phyloP scores from a whole-genome alignment of 176 grass and related monocot genomes.

The Thalia dealbata region DNA sequence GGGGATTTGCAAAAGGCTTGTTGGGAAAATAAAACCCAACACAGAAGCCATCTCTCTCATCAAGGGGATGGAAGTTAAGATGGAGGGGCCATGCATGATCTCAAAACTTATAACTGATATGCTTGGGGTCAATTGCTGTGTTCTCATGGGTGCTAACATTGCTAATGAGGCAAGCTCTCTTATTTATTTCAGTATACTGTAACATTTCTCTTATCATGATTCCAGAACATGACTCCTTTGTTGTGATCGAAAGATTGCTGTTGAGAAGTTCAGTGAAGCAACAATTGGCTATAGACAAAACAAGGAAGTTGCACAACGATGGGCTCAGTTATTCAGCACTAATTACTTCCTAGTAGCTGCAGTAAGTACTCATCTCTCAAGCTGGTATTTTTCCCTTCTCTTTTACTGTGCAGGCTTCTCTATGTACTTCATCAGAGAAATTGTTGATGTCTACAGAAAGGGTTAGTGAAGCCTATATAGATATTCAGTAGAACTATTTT shows the following conservation, averaged over 20 bases:
- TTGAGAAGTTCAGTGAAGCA: slow-evolving; percentile 93
- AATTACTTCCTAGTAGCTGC: slow-evolving; percentile 74
- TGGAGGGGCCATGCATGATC: slow-evolving; percentile 94
- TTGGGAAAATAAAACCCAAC: slow-evolving; percentile 59
- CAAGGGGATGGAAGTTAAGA: slow-evolving; percentile 97
- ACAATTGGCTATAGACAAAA: slow-evolving; percentile 82
- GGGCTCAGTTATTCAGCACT: slow-evolving; percentile 68
- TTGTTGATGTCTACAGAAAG: neutral
- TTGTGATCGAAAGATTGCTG: slow-evolving; percentile 60
- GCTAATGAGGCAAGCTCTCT: slow-evolving; percentile 52
- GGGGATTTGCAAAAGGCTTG: slow-evolving; percentile 88
- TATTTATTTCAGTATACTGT: neutral
- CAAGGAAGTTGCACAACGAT: slow-evolving; percentile 57
- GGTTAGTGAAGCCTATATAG: neutral
- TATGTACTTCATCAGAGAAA: neutral
- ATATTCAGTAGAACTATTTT: neutral
- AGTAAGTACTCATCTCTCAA: slow-evolving; percentile 34
- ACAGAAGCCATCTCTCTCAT: slow-evolving; percentile 78
- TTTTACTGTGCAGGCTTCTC: neutral
- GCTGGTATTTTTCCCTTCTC: neutral
- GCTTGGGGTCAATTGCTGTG: slow-evolving; percentile 84
- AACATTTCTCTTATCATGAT: neutral
- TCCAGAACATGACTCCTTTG: neutral
- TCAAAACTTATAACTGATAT: slow-evolving; percentile 67
- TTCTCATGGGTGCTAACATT: slow-evolving; percentile 99